Base-by-base conservation (phyloP, 345 rosid species). In the Rhodomyrtus tomentosa region DNA sequence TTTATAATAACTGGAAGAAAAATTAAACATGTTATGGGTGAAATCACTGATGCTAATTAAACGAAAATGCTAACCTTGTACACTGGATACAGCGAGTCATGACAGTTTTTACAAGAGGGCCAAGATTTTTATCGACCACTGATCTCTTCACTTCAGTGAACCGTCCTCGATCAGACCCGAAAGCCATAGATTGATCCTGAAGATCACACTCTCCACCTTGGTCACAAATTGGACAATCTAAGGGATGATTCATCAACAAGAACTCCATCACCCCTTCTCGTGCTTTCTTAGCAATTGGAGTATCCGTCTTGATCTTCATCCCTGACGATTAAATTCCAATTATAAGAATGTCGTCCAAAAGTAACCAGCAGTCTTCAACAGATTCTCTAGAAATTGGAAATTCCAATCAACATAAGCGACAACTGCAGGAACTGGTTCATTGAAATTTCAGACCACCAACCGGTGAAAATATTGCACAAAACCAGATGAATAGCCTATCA, bases 201-300 rank as follows among this genome's bases (percentile, higher is more conserved):
- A 97, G 98, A 91, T 97, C 99, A 88, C 99, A 95, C 81, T 97
- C 99, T 84, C 99, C 99, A 85, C 99, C 99, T 87, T 95, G 99
- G 86, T 95, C 99, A 88, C 99, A 97, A 22, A 95, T 97, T 80
- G 99, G 99, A 56, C 99, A 97, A 90, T 97, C 99, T 82, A 97
- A 76, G 21, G 99, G 99, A 89, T 95, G 99, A 84, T 97, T 97
- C 99, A 97, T 97, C 87, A 97, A 89, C 92, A 97, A 85, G 73
- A 96, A 97, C 53, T 97, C 99, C 99, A 97, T 96, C 88, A 96
- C 99, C 85, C 99, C 99, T 87, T 98, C 99, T 36, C 99, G 89
- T 15, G 99, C 99, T 89, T 95, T 98, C 93, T 98, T 96, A 11
- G 99, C 99, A 50, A 98, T 84, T 10, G 98, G 99, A 45, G 99